Evolutionary conservation across 2,329 filamentous ascomycete genomes (phyloP).

Genomic region (Metarhizium rileyi): DNA sequence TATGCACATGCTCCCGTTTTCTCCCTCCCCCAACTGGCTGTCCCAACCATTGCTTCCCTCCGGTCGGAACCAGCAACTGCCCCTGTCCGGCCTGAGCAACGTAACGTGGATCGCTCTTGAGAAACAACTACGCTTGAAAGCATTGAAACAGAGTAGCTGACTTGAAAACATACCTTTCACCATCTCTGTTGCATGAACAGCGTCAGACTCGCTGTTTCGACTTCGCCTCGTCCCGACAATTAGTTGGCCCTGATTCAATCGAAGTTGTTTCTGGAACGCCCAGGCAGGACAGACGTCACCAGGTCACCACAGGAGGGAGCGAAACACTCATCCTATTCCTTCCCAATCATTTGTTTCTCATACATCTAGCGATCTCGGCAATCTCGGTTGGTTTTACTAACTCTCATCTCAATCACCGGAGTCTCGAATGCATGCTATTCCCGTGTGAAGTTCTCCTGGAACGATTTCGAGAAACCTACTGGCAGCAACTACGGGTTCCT

Average conservation of each 20-base stretch:
- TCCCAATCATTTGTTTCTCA: not conserved
- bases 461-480: not conserved
- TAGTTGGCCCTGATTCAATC: not conserved
- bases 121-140: not conserved
- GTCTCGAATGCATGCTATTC: not conserved
- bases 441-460: not conserved
- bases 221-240: not conserved
- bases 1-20: not conserved
- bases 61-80: not conserved
- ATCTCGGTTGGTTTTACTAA: not conserved
- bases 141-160: not conserved
- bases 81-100: not conserved
- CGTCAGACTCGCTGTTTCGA: constrained; percentile 6
- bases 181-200: constrained; percentile 6
- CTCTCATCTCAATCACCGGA: not conserved
- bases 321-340: not conserved
- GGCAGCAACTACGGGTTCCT: not conserved
- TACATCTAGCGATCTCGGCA: not conserved
- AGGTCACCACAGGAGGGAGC: too few relatives aligned
- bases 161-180: constrained; percentile 1
- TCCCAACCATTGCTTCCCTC: not conserved
- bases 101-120: not conserved
- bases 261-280: not conserved
- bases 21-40: not conserved
- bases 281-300: too few relatives aligned